A percentile compares a stretch with the other conserved stretches of the same genome.
Evolutionary conservation across 805 yeast genomes (phyloP).

Genomic region (Myxozyma monticola): DNA sequence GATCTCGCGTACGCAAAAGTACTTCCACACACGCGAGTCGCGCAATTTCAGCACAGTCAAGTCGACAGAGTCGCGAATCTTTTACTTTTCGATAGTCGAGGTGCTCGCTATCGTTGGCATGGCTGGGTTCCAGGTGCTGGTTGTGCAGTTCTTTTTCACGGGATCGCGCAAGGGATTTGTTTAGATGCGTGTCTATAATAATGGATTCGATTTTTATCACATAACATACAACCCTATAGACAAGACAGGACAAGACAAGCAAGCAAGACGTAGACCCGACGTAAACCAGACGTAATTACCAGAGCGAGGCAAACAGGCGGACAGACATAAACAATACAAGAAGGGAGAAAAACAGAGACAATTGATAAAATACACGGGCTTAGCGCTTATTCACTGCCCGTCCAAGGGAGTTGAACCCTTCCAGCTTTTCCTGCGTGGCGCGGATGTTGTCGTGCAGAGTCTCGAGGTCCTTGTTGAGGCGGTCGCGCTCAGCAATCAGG

Average conservation of each 20-base stretch:
- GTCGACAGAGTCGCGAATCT: slow-evolving; percentile 74
- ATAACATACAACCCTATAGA: no score
- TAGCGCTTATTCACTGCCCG: slow-evolving; percentile 7
- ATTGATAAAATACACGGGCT: neutral
- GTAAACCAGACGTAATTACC: no score
- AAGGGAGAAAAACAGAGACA: neutral
- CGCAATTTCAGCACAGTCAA: slow-evolving; percentile 87
- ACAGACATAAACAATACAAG: neutral
- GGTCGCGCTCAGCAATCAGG: slow-evolving; percentile 89
- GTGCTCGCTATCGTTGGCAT: slow-evolving; percentile 73
- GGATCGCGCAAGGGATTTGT: slow-evolving; percentile 37
- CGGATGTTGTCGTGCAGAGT: slow-evolving; percentile 14
- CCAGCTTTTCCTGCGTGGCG: slow-evolving; percentile 8
- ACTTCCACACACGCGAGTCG: slow-evolving; percentile 85
- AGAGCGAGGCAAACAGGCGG: neutral
- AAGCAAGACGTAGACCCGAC: no score
- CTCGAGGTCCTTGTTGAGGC: slow-evolving; percentile 90
- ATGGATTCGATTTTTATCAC: no score
- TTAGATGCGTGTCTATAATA: no score
- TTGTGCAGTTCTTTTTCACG: slow-evolving; percentile 78
- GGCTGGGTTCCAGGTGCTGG: slow-evolving; percentile 73
- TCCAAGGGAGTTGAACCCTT: slow-evolving; percentile 2
- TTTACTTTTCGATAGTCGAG: slow-evolving; percentile 72
- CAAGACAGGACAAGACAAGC: no score
- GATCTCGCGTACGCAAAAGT: slow-evolving; percentile 51